Conservation (phyloP, 2,329 filamentous ascomycete species). For the Samsoniella hepiali region DNA sequence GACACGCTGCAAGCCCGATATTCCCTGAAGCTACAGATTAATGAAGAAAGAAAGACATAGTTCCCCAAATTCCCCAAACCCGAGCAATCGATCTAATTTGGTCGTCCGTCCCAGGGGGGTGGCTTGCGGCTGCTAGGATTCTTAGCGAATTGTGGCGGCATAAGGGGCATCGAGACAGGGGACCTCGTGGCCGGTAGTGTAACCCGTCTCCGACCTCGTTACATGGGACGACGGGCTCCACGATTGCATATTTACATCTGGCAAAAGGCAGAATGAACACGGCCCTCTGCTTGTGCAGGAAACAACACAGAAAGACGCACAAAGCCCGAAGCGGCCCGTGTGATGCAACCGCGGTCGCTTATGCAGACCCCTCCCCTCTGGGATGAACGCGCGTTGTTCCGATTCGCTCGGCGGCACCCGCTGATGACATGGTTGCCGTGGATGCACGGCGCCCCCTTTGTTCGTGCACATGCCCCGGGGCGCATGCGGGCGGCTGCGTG, state of each 20-base stretch:
- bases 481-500: neutral
- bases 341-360: constrained; percentile 4
- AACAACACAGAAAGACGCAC: neutral
- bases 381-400: constrained; percentile 2
- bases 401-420: neutral
- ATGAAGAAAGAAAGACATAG: no score
- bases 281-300: neutral
- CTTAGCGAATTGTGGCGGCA: constrained; percentile 12
- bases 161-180: neutral
- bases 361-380: neutral
- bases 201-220: neutral
- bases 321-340: neutral
- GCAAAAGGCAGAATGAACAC: neutral
- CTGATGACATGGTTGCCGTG: neutral
- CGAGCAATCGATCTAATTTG: neutral
- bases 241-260: neutral
- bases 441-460: neutral
- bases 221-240: constrained; percentile 1
- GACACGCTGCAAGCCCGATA: neutral
- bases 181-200: neutral
- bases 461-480: neutral
- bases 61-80: neutral
- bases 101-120: neutral
- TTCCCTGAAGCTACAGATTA: neutral
- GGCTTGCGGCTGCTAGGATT: neutral